A percentile compares a stretch with the other conserved stretches of the same genome.
phyloP scores from a whole-genome alignment of 768 basidiomycete species.

The Naganishia vishniacii region DNA sequence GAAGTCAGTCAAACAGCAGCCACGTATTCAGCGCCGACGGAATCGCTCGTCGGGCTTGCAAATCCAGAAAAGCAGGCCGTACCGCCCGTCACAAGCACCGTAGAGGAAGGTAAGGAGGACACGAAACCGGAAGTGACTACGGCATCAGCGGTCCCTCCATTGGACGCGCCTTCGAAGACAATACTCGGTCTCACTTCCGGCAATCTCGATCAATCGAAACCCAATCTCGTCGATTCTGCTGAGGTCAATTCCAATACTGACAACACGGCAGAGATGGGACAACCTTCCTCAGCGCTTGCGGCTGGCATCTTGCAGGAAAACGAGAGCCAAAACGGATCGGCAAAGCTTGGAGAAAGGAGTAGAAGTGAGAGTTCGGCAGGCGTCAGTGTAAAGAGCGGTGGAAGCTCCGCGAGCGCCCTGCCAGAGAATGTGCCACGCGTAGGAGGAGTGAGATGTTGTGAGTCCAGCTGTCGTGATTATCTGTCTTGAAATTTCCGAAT shows the following conservation, averaged over 20 bases:
- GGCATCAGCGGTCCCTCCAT: too few species aligned
- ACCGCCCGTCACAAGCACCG: not conserved
- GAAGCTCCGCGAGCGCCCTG: slow-evolving; percentile 6
- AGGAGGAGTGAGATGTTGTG: slow-evolving; percentile 23
- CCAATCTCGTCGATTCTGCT: not conserved
- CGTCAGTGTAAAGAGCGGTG: not conserved
- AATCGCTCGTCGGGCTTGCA: not conserved
- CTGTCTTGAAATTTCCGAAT: not conserved
- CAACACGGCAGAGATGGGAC: not conserved
- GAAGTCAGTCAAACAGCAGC: too few species aligned
- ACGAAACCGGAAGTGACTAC: not conserved
- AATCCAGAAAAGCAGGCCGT: not conserved
- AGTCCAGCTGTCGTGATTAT: not conserved
- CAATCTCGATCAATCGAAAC: slow-evolving; percentile 1
- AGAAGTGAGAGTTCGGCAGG: not conserved
- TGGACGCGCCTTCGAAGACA: not conserved
- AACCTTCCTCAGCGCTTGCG: not conserved
- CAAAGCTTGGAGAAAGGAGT: not conserved
- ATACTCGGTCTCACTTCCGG: not conserved
- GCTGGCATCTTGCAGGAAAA: not conserved
- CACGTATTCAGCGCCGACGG: too few species aligned
- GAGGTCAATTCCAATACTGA: not conserved
- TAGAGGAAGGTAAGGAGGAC: not conserved
- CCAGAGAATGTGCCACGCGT: slow-evolving; percentile 20
- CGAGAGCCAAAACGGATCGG: not conserved